Conservation (phyloP, 208 protist genomes). For the Acanthamoeba lugdunensis region DNA sequence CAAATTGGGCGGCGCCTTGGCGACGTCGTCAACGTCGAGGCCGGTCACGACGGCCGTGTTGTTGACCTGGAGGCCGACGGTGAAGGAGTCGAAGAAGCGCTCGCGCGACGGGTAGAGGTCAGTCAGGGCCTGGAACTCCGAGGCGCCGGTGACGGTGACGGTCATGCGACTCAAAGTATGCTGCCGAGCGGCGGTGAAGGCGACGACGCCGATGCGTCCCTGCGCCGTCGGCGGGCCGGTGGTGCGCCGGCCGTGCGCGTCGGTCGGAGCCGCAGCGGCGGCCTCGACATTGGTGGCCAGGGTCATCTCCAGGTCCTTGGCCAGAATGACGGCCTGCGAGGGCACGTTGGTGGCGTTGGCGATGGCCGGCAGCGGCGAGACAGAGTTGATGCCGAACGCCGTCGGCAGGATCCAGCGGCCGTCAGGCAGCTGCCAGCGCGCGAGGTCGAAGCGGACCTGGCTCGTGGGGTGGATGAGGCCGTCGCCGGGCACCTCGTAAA, state of each 20-base stretch:
- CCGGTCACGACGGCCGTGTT: background rate
- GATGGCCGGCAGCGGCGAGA: background rate
- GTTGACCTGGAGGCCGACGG: background rate
- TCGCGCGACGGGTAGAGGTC: constrained; percentile 28
- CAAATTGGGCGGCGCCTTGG: background rate
- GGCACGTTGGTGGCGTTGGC: constrained; percentile 24
- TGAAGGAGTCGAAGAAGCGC: constrained; percentile 40
- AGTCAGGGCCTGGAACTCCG: background rate
- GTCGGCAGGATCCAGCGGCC: constrained; percentile 30
- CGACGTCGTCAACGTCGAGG: background rate
- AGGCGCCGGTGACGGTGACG: background rate
- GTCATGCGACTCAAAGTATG: background rate
- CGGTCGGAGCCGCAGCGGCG: background rate
- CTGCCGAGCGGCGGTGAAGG: background rate
- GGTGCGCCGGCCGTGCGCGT: background rate
- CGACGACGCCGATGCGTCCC: background rate
- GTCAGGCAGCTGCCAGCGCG: background rate
- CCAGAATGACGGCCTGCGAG: background rate
- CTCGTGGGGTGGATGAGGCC: background rate
- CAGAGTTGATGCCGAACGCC: background rate
- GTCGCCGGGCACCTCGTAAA: constrained; percentile 10
- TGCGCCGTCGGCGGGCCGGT: background rate
- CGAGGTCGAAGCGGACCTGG: constrained; percentile 62
- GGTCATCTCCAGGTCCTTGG: background rate
- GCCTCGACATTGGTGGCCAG: constrained; percentile 16